phyloP scores from a whole-genome alignment of 225 moss, liverwort and hornwort species.

The Physcomitrellopsis africana region DNA sequence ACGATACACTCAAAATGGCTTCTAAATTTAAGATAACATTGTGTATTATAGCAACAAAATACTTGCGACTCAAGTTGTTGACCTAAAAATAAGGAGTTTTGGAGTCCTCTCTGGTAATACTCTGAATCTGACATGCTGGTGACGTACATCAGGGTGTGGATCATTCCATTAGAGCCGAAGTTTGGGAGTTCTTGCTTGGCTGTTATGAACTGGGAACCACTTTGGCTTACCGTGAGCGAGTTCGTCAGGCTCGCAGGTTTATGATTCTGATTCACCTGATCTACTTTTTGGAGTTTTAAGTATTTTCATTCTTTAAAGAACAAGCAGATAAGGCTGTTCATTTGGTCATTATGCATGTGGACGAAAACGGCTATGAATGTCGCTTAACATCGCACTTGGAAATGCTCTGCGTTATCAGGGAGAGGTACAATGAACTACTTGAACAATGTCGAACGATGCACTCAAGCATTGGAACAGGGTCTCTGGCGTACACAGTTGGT shows the following conservation, averaged over 20 bases:
- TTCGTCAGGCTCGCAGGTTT: slow-evolving; percentile 83
- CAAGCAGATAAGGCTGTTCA: too few relatives aligned
- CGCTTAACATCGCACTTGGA: background rate
- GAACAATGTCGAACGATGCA: slow-evolving; percentile 89
- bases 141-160: slow-evolving; percentile 79
- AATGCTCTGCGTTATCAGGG: slow-evolving; percentile 44
- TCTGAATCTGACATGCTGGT: slow-evolving; percentile 39
- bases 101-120: slow-evolving; percentile 19
- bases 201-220: slow-evolving; percentile 82
- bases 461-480: slow-evolving; percentile 81
- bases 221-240: slow-evolving; percentile 63
- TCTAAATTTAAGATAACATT: too few relatives aligned
- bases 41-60: too few relatives aligned
- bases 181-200: slow-evolving; percentile 94
- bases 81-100: slow-evolving; percentile 3
- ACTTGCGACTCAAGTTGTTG: slow-evolving; percentile 5
- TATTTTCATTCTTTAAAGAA: too few relatives aligned
- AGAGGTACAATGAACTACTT: slow-evolving; percentile 80
- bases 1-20: too few relatives aligned
- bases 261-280: too few relatives aligned
- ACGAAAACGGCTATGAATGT: background rate
- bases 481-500: slow-evolving; percentile 82
- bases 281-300: too few relatives aligned
- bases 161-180: slow-evolving; percentile 87
- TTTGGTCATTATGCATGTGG: too few relatives aligned